A percentile compares a stretch with the other conserved stretches of the same genome.
Evolutionary conservation across 768 basidiomycete species (phyloP).

Genomic region (Pulveroboletus sp.): DNA sequence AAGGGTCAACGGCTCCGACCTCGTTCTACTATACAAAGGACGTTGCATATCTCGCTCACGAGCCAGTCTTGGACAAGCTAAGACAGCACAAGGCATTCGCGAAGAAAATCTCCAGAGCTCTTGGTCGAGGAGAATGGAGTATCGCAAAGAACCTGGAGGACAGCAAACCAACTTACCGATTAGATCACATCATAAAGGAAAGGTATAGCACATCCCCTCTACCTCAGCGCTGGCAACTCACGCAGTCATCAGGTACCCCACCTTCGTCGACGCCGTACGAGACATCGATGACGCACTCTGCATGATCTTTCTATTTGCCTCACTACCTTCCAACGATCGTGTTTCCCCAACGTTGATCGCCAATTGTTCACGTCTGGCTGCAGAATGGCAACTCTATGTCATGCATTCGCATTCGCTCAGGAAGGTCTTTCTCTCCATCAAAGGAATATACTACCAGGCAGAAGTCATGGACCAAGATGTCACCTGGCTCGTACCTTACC

Average conservation of each 20-base stretch:
- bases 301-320: constrained; percentile 90
- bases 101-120: constrained; percentile 89
- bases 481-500: constrained; percentile 96
- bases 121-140: constrained; percentile 94
- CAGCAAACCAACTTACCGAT: constrained; percentile 82
- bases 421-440: constrained; percentile 94
- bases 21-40: constrained; percentile 99
- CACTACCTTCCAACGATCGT: constrained; percentile 80
- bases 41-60: constrained; percentile 94
- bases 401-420: constrained; percentile 82
- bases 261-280: constrained; percentile 90
- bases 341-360: constrained; percentile 81
- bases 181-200: constrained; percentile 98
- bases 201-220: constrained; percentile 48
- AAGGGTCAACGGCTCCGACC: constrained; percentile 93
- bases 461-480: constrained; percentile 90
- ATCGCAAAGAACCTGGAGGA: constrained; percentile 92
- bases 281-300: constrained; percentile 97
- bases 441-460: constrained; percentile 97
- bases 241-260: constrained; percentile 72
- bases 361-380: constrained; percentile 84
- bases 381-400: constrained; percentile 96
- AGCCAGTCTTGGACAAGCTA: constrained; percentile 89
- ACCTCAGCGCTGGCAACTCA: constrained; percentile 1
- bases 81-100: constrained; percentile 98